These are phyloP conservation scores for Decorospora gaudefroyi DNA, from an alignment of 2,329 filamentous ascomycete genomes.

Conservation along the genomic window DNA sequence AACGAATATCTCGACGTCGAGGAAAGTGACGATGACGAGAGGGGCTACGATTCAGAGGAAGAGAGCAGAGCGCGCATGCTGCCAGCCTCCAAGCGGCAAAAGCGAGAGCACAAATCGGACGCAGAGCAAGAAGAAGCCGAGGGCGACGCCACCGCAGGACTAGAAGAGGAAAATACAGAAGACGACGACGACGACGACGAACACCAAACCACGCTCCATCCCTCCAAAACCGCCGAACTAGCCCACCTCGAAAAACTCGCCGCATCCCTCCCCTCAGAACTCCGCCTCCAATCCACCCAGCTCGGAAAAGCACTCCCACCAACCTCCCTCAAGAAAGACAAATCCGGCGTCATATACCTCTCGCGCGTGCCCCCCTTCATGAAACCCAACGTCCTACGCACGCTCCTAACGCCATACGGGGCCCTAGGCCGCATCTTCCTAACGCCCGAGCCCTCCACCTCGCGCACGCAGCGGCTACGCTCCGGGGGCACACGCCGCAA, in stretches of 20 bases:
- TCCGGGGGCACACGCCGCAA: conserved; percentile 82
- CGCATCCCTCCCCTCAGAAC: conserved; percentile 39
- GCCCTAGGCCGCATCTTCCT: conserved; percentile 78
- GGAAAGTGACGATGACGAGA: conserved; percentile 51
- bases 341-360: conserved; percentile 80
- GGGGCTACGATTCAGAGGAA: conserved; percentile 70
- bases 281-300: conserved; percentile 42
- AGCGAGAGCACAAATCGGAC: conserved; percentile 54
- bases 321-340: conserved; percentile 65
- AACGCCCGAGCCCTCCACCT: conserved; percentile 71
- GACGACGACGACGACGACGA: conserved; percentile 33
- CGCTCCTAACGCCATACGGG: conserved; percentile 75
- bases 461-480: conserved; percentile 68
- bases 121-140: conserved; percentile 23
- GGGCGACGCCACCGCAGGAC: conserved; percentile 29
- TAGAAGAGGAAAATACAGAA: conserved; percentile 28
- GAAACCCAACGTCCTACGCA: conserved; percentile 78
- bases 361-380: conserved; percentile 86
- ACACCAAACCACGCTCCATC: conserved; percentile 29
- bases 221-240: conserved; percentile 37
- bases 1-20: conserved; percentile 70
- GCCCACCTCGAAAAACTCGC: conserved; percentile 40
- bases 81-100: conserved; percentile 65
- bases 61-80: conserved; percentile 65
- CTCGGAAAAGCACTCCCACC: conserved; percentile 26